phyloP scores from a whole-genome alignment of 441 rosid species.

The Gossypium aridum region DNA sequence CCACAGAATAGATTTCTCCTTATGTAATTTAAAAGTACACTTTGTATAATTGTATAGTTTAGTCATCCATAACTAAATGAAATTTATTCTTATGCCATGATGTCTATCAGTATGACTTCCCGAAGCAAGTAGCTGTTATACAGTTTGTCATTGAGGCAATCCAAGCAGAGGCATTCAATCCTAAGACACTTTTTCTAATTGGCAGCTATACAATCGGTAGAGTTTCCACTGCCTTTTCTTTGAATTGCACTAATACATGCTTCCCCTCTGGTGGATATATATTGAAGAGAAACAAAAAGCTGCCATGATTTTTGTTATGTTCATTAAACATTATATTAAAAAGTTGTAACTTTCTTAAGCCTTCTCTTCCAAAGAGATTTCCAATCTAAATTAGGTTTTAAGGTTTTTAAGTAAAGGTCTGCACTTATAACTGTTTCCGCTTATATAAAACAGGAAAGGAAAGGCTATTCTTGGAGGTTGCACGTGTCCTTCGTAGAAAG shows the following conservation, averaged over 20 bases:
- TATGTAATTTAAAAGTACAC: neutral
- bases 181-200: slow-evolving; percentile 76
- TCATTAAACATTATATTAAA: neutral
- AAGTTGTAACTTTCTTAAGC: neutral
- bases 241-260: neutral
- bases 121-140: slow-evolving; percentile 85
- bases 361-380: neutral
- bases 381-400: neutral
- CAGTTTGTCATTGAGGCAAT: slow-evolving; percentile 93
- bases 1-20: neutral
- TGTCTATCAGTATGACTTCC: slow-evolving; percentile 79
- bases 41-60: neutral
- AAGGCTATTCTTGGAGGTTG: slow-evolving; percentile 87
- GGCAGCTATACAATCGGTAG: slow-evolving; percentile 95
- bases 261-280: neutral
- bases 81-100: slow-evolving; percentile 6
- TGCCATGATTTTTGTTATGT: neutral
- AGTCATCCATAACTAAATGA: neutral
- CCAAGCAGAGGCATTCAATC: slow-evolving; percentile 93
- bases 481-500: slow-evolving; percentile 63
- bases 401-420: neutral
- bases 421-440: neutral
- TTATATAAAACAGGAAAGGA: slow-evolving; percentile 59
- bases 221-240: slow-evolving; percentile 7
- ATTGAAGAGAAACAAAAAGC: neutral